Evolutionary conservation across 1,284 basidiomycete species (phyloP), one percentile per base, ranked within the genome.

Genomic region (Mycosarcoma mackinlayi): DNA sequence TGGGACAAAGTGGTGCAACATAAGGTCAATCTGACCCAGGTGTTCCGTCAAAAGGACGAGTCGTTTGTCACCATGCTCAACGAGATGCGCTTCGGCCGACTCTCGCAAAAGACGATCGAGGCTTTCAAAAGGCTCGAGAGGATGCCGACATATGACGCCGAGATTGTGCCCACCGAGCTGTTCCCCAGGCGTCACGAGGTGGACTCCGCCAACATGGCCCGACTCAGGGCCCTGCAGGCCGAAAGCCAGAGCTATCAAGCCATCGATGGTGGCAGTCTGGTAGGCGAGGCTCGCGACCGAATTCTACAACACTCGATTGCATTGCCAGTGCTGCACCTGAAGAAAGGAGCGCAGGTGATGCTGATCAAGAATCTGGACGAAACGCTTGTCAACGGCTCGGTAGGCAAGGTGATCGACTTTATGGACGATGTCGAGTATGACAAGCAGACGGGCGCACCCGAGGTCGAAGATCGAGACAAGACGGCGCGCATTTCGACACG

Each of bases 101-200:
- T 81, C 31, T 73, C 71, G 16, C 59, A 67, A 21, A 73, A 76
- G 38, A 76, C 75, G 21, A 67, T 78, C 56, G 56, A 66, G 2
- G 62, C 69, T 1, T 79, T 79, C 50, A 50, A 49, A 11, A 52
- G 46, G 40, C 65, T 78, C 3, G 71, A 74, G 46, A 56, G 77
- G 1, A 35, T 27, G 51, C 78, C 76, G 3, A 33, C 6, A 31
- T 69, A 75, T 40, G 75, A 71, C 25, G 60, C 49, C 16, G 73
- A 66, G 27, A 72, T 81, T 34, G 68, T 67, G 4, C 79, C 79
- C 18, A 80, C 78, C 25, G 75, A 80, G 57, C 76, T 80, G 19
- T 93, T 90, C 83, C 93, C 95, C 10, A 88, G 89, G 4, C 88
- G 95, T 46, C 88, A 92, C 40, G 91, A 97, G 63, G 94, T 85